These are phyloP conservation scores for Excoecaria agallocha DNA, from an alignment of 345 rosid species.

Conservation along the genomic window DNA sequence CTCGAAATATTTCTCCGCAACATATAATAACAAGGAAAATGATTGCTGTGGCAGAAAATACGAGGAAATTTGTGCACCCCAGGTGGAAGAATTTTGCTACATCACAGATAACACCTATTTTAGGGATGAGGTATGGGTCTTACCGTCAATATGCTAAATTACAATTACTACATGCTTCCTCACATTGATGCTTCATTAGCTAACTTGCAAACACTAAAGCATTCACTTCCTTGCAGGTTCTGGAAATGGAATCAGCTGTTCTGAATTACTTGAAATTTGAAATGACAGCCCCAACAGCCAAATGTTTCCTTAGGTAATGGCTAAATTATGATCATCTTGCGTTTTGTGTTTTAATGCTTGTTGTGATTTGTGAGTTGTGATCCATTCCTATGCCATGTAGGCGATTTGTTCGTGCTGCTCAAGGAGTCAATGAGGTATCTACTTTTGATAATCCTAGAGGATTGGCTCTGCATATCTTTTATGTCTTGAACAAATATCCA, in stretches of 20 bases:
- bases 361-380: conserved; percentile 8
- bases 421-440: conserved; percentile 70
- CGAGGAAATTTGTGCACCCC: conserved; percentile 90
- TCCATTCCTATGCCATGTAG: conserved; percentile 38
- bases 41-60: conserved; percentile 56
- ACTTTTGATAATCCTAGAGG: background rate
- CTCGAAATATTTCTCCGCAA: background rate
- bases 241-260: conserved; percentile 89
- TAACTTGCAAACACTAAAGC: background rate
- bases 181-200: background rate
- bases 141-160: background rate
- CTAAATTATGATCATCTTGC: background rate
- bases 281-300: conserved; percentile 83
- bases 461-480: background rate
- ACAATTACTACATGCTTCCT: conserved; percentile 2
- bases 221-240: conserved; percentile 42
- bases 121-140: conserved; percentile 64
- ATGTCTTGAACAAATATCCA: background rate
- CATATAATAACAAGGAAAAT: conserved; percentile 16
- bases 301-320: conserved; percentile 78
- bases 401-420: conserved; percentile 87
- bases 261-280: conserved; percentile 86
- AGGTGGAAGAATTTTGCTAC: conserved; percentile 89
- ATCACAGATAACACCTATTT: conserved; percentile 91
- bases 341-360: conserved; percentile 1